Conservation (phyloP, 2,329 filamentous ascomycete species). For the Decorospora gaudefroyi region DNA sequence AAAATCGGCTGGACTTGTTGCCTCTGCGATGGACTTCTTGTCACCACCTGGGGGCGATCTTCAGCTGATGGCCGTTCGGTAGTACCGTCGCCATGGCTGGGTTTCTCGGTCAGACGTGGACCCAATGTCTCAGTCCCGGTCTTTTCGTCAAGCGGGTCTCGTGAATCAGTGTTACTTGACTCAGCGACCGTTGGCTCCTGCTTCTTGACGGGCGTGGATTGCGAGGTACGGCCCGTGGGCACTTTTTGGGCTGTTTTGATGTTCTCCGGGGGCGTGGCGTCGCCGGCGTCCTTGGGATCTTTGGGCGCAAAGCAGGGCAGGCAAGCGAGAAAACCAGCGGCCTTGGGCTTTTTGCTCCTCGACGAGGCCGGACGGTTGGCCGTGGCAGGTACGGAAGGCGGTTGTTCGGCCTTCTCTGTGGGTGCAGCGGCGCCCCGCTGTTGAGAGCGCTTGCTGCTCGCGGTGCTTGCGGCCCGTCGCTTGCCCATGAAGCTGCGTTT, state of each 20-base stretch:
- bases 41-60: conserved; percentile 33
- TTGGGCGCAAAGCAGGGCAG: conserved; percentile 72
- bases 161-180: conserved; percentile 53
- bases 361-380: conserved; percentile 42
- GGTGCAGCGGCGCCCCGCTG: conserved; percentile 43
- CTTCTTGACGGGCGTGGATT: conserved; percentile 55
- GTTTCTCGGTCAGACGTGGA: conserved; percentile 31
- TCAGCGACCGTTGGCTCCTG: conserved; percentile 48
- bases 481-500: conserved; percentile 54
- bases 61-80: conserved; percentile 30
- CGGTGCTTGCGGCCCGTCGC: conserved; percentile 52
- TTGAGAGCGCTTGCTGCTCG: conserved; percentile 54
- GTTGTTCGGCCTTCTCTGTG: conserved; percentile 49
- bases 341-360: conserved; percentile 49
- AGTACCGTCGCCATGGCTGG: conserved; percentile 28
- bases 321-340: conserved; percentile 53
- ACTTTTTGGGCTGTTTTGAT: conserved; percentile 49
- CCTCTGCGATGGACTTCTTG: conserved; percentile 41
- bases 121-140: conserved; percentile 30
- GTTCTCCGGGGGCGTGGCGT: conserved; percentile 54
- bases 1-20: conserved; percentile 38
- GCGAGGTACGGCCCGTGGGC: conserved; percentile 51
- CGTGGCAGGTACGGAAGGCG: conserved; percentile 37
- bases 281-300: conserved; percentile 52
- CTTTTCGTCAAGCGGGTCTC: conserved; percentile 54